Evolutionary conservation across 1,139 yeast species (phyloP).

Genomic region (Hanseniaspora gamundiae): DNA sequence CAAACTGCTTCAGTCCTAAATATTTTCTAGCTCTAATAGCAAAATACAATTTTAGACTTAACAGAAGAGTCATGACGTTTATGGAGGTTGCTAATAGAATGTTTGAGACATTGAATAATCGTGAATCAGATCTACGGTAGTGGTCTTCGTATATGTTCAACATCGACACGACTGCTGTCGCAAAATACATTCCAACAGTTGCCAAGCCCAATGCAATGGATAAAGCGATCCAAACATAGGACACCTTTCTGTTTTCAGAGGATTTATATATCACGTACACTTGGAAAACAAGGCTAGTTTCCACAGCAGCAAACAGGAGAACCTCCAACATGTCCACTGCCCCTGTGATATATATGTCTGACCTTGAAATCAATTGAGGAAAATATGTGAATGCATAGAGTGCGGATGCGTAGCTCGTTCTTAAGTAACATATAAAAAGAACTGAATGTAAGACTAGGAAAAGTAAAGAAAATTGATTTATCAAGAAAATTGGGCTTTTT

Average conservation of each 20-base stretch:
- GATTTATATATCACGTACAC: conserved; percentile 52
- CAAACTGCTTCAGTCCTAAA: conserved; percentile 73
- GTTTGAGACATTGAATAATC: conserved; percentile 35
- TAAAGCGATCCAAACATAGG: conserved; percentile 30
- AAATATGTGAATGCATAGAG: conserved; percentile 42
- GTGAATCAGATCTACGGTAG: conserved; percentile 23
- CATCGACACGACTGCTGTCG: conserved; percentile 30
- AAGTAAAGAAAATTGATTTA: conserved; percentile 50
- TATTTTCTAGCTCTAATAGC: conserved; percentile 64
- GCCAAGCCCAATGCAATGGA: conserved; percentile 35
- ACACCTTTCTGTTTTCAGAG: conserved; percentile 33
- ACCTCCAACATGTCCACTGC: conserved; percentile 52
- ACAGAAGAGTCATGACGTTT: conserved; percentile 44
- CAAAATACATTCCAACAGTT: conserved; percentile 43
- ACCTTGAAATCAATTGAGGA: conserved; percentile 24
- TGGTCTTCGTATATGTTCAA: conserved; percentile 18
- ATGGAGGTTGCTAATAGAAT: conserved; percentile 62
- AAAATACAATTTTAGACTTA: conserved; percentile 46
- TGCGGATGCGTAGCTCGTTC: conserved; percentile 40
- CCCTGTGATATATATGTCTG: conserved; percentile 34
- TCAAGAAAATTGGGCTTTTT: conserved; percentile 53
- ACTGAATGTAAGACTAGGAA: conserved; percentile 46
- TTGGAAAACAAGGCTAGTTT: conserved; percentile 59
- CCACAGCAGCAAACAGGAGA: conserved; percentile 45
- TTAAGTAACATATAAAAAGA: conserved; percentile 41